Evolutionary conservation across 176 grass and related monocot species (phyloP).

Genomic region (Aegilops sharonensis): DNA sequence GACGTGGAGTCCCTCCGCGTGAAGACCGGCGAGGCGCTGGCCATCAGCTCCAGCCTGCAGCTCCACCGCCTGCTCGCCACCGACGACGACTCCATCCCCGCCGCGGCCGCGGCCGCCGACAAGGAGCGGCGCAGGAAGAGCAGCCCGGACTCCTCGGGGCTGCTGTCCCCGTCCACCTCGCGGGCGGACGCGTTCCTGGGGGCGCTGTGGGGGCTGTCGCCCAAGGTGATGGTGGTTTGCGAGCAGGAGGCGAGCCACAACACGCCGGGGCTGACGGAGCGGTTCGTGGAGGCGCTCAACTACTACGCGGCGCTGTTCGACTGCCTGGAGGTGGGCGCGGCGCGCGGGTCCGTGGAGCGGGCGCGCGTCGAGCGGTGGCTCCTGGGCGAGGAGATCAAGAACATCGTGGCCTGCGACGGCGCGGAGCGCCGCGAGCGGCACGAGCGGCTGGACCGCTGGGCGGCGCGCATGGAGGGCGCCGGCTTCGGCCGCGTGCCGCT

Average conservation of each 20-base stretch:
- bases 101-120: not conserved
- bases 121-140: not conserved
- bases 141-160: slow-evolving; percentile 36
- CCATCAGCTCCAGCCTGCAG: slow-evolving; percentile 68
- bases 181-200: slow-evolving; percentile 58
- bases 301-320: slow-evolving; percentile 95
- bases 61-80: slow-evolving; percentile 64
- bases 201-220: slow-evolving; percentile 55
- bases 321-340: slow-evolving; percentile 69
- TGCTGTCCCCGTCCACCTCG: slow-evolving; percentile 37
- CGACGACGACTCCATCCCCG: not conserved
- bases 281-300: slow-evolving; percentile 86
- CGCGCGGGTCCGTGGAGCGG: slow-evolving; percentile 70
- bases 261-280: slow-evolving; percentile 49
- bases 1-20: slow-evolving; percentile 72
- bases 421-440: slow-evolving; percentile 70
- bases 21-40: slow-evolving; percentile 88
- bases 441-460: slow-evolving; percentile 77
- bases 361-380: slow-evolving; percentile 73
- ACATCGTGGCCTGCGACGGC: slow-evolving; percentile 83
- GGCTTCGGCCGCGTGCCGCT: slow-evolving; percentile 55
- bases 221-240: slow-evolving; percentile 70
- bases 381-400: slow-evolving; percentile 86
- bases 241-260: slow-evolving; percentile 96
- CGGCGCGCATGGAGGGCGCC: slow-evolving; percentile 46